Conservation (phyloP, 2,329 filamentous ascomycete genomes). For the Cordyceps pruinosa region DNA sequence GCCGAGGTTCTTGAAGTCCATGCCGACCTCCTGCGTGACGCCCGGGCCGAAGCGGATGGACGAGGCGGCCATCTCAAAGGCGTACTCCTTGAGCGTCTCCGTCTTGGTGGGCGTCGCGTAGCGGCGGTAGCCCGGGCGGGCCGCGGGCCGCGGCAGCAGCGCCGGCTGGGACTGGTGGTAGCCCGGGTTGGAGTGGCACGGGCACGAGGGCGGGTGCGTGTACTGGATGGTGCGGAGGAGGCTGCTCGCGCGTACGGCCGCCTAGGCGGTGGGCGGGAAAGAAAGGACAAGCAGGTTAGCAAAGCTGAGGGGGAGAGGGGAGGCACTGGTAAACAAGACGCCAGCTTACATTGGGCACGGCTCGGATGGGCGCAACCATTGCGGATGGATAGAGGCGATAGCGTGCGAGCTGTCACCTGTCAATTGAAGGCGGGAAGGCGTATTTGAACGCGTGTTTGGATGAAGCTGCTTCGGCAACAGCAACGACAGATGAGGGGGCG, state of each 20-base stretch:
- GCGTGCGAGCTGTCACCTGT: not conserved
- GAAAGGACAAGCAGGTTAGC: not conserved
- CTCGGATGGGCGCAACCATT: constrained; percentile 22
- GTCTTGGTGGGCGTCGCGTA: constrained; percentile 64
- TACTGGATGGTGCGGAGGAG: constrained; percentile 87
- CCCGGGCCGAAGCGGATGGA: constrained; percentile 92
- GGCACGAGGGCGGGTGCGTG: constrained; percentile 78
- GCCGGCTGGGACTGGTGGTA: constrained; percentile 61
- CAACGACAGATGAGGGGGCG: not conserved
- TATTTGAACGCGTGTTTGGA: not conserved
- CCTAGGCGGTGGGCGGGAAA: constrained; percentile 32
- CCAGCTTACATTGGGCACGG: constrained; percentile 29
- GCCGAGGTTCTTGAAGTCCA: constrained; percentile 92
- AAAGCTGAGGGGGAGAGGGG: not conserved
- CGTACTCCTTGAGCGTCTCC: constrained; percentile 80
- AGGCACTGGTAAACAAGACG: not conserved
- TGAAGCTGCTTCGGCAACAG: not conserved
- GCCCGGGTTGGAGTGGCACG: constrained; percentile 84
- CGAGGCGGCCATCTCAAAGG: constrained; percentile 96
- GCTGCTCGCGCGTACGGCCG: constrained; percentile 58
- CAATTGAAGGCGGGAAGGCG: not conserved
- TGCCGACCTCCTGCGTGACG: constrained; percentile 90
- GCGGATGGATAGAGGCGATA: not conserved
- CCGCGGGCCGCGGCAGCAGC: constrained; percentile 44
- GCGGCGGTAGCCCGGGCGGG: constrained; percentile 33